phyloP scores from a whole-genome alignment of 2,329 filamentous ascomycete genomes.

The Alternaria solani region DNA sequence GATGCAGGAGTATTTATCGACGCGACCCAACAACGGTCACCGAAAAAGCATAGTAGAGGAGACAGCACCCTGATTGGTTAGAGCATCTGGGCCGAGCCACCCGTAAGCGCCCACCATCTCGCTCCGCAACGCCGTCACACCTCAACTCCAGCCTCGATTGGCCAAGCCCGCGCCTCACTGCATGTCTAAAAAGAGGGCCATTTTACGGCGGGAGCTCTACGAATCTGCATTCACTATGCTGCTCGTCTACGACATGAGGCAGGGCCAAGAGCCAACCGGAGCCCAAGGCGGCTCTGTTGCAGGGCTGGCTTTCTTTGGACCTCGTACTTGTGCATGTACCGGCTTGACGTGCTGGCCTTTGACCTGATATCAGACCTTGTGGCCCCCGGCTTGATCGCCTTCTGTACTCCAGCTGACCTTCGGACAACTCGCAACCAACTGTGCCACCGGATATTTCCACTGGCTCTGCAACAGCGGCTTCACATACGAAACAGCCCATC shows the following conservation, averaged over 20 bases:
- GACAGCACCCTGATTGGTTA: constrained; percentile 34
- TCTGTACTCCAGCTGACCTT: constrained; percentile 4
- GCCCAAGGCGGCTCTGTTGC: constrained; percentile 32
- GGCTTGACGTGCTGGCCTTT: constrained; percentile 28
- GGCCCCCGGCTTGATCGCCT: constrained; percentile 26
- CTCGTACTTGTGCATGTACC: constrained; percentile 35
- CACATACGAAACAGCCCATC: not conserved
- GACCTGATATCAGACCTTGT: constrained; percentile 41
- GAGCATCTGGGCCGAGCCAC: constrained; percentile 12
- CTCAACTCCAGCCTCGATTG: constrained; percentile 39
- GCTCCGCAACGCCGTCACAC: constrained; percentile 38
- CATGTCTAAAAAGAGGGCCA: constrained; percentile 34
- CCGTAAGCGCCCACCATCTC: constrained; percentile 42
- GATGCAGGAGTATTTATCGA: constrained; percentile 17
- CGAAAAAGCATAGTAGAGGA: constrained; percentile 23
- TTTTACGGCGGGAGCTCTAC: constrained; percentile 40
- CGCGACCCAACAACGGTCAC: constrained; percentile 11
- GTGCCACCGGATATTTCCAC: constrained; percentile 5
- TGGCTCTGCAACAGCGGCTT: constrained; percentile 1
- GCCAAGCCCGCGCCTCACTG: constrained; percentile 42
- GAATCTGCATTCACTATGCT: constrained; percentile 37
- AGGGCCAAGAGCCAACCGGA: constrained; percentile 40
- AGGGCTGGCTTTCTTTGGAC: constrained; percentile 25
- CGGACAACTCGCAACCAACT: constrained; percentile 5
- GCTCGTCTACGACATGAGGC: constrained; percentile 33